Base-by-base conservation (phyloP, 768 basidiomycete species). In the Rubroboletus satanas region DNA sequence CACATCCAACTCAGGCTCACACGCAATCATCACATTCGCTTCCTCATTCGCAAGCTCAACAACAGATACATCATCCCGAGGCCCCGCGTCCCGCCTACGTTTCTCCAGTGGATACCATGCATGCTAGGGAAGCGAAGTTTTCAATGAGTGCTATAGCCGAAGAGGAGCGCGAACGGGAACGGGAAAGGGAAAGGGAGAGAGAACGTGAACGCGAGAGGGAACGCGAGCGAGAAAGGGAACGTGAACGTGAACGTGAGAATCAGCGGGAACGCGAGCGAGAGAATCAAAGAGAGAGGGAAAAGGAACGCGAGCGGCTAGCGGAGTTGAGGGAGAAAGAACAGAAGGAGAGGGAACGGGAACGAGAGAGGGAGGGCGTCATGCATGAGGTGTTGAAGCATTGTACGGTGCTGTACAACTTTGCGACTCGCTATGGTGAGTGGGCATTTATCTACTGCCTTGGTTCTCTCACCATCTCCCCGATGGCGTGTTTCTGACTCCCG, bases 371-470 rank as follows among this genome's bases (percentile, higher is more conserved):
- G 17, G 55, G 56, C 2, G 23, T 71, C 45, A 63, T 67, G 57
- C 58, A 51, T 9, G 62, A 67, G 46, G 66, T 63, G 35, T 39
- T 70, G 51, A 60, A 80, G 55, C 83, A 85, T 61, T 91, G 88
- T 56, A 74, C 72, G 38, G 73, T 76, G 38, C 60, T 91, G 47
- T 84, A 84, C 63, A 52, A 74, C 12, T 91, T 90, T 65, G 86
- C 88, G 10, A 78, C 73, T 48, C 82, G 78, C 62, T 90, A 85
- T 69, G 83, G 88, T 88, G 55, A 53, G 78, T 57, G 31, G 26
- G 29, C 14, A 10, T 50, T 44, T 5, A 26, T 47, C 21, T n/a
- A 15, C 12, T 10, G 11, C 9, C 12, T 26, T 28, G 18, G 31
- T 32, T 28, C 29, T 46, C 35, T n/a, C 10, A 42, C 21, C 36